A percentile compares a stretch with the other conserved stretches of the same genome.
phyloP scores from a whole-genome alignment of 495 filamentous ascomycete species.

The Tirmania nivea region DNA sequence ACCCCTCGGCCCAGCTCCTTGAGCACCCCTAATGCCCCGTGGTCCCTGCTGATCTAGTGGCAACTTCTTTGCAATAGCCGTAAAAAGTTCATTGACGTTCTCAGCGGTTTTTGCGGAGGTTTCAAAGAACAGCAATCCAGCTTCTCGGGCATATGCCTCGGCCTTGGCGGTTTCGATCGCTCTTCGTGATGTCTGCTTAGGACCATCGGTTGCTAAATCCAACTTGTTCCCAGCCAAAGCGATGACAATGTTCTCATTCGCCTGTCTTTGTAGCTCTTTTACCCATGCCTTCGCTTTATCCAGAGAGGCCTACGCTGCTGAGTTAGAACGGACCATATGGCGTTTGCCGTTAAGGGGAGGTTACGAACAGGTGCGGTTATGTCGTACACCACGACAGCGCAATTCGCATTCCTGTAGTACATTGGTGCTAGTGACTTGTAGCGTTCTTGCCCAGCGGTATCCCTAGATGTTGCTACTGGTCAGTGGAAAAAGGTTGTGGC shows the following conservation, averaged over 20 bases:
- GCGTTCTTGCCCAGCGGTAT: slow-evolving; percentile 92
- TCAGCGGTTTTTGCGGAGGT: slow-evolving; percentile 92
- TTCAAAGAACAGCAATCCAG: slow-evolving; percentile 87
- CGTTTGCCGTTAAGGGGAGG: neutral
- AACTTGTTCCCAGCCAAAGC: slow-evolving; percentile 94
- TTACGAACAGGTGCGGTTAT: slow-evolving; percentile 85
- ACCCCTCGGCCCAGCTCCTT: slow-evolving; percentile 15
- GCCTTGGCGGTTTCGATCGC: slow-evolving; percentile 74
- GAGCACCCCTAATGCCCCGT: slow-evolving; percentile 52
- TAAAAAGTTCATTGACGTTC: slow-evolving; percentile 89
- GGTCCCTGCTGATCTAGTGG: slow-evolving; percentile 87
- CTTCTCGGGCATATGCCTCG: slow-evolving; percentile 83
- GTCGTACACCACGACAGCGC: slow-evolving; percentile 96
- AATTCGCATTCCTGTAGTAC: slow-evolving; percentile 99
- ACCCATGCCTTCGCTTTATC: slow-evolving; percentile 99
- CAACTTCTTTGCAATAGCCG: slow-evolving; percentile 92
- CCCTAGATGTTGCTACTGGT: slow-evolving; percentile 19
- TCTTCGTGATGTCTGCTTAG: slow-evolving; percentile 50
- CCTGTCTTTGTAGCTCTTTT: slow-evolving; percentile 96
- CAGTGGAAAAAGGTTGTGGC: neutral
- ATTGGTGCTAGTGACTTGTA: slow-evolving; percentile 97
- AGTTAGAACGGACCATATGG: neutral
- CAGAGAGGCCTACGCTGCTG: slow-evolving; percentile 47
- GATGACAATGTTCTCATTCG: slow-evolving; percentile 98
- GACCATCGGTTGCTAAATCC: slow-evolving; percentile 72